These are phyloP conservation scores for Penicillium atrosanguineum DNA, from an alignment of 495 filamentous ascomycete genomes.

Conservation along the genomic window DNA sequence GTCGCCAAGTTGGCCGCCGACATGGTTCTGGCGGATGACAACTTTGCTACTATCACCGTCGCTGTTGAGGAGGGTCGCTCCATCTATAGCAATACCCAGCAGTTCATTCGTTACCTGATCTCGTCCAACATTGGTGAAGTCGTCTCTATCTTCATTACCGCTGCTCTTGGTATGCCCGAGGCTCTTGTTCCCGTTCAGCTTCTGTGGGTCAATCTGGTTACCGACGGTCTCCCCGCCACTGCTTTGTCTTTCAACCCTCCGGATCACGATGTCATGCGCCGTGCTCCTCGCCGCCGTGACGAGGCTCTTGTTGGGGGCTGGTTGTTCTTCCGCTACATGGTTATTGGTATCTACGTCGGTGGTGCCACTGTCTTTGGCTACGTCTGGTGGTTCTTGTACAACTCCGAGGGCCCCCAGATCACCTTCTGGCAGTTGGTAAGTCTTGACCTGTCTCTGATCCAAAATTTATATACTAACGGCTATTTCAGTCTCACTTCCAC, in stretches of 20 bases:
- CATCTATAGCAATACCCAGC: slow-evolving; percentile 99
- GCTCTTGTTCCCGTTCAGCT: slow-evolving; percentile 96
- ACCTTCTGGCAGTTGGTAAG: slow-evolving; percentile 81
- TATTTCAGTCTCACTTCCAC: slow-evolving; percentile 77
- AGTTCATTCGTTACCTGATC: slow-evolving; percentile 99
- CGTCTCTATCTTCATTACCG: slow-evolving; percentile 98
- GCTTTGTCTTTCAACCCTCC: slow-evolving; percentile 97
- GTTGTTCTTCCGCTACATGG: slow-evolving; percentile 97
- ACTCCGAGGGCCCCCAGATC: slow-evolving; percentile 88
- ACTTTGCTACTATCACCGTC: slow-evolving; percentile 95
- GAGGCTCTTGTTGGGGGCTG: slow-evolving; percentile 90
- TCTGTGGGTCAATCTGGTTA: slow-evolving; percentile 98
- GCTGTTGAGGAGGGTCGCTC: slow-evolving; percentile 96
- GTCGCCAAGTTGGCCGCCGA: slow-evolving; percentile 96
- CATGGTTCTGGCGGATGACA: slow-evolving; percentile 98
- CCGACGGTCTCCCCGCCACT: slow-evolving; percentile 94
- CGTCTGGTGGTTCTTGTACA: slow-evolving; percentile 99
- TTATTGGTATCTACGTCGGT: slow-evolving; percentile 94
- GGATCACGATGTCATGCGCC: slow-evolving; percentile 95
- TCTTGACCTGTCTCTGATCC: background rate
- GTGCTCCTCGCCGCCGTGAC: slow-evolving; percentile 85
- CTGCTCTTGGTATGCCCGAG: slow-evolving; percentile 95
- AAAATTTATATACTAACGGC: slow-evolving; percentile 9
- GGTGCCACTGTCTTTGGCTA: slow-evolving; percentile 95
- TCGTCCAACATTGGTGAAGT: slow-evolving; percentile 99